Evolutionary conservation across 257 asterid genomes (phyloP).

Genomic region (Schizonepeta tenuifolia): DNA sequence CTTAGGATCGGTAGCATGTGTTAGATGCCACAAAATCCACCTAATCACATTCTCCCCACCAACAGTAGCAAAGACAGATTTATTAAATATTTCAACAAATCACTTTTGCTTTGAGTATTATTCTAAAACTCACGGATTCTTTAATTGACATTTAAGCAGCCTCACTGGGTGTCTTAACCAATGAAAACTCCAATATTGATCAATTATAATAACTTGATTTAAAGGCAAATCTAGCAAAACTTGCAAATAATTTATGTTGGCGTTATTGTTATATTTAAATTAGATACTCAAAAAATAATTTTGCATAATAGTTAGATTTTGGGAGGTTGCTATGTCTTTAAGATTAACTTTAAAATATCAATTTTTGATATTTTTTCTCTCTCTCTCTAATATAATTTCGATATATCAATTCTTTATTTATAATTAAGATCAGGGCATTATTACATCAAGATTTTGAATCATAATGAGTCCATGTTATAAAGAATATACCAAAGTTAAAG

Average conservation of each 20-base stretch:
- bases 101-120: conserved; percentile 25
- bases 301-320: background rate
- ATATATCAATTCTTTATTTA: background rate
- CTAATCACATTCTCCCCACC: conserved; percentile 84
- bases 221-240: conserved; percentile 24
- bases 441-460: conserved; percentile 32
- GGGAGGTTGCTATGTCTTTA: background rate
- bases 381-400: conserved; percentile 6
- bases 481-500: conserved; percentile 26
- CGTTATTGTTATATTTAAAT: background rate
- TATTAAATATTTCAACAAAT: conserved; percentile 29
- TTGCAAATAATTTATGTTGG: background rate
- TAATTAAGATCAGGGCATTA: conserved; percentile 21
- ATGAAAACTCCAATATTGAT: background rate
- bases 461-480: conserved; percentile 33
- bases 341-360: background rate
- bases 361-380: background rate
- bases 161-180: background rate
- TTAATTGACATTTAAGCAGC: conserved; percentile 19
- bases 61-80: conserved; percentile 1
- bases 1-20: conserved; percentile 65
- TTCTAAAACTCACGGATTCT: conserved; percentile 7
- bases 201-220: background rate
- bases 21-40: conserved; percentile 65
- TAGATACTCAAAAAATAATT: background rate